Conservation (phyloP, 768 basidiomycete genomes). For the Rhizopogon sp. region DNA sequence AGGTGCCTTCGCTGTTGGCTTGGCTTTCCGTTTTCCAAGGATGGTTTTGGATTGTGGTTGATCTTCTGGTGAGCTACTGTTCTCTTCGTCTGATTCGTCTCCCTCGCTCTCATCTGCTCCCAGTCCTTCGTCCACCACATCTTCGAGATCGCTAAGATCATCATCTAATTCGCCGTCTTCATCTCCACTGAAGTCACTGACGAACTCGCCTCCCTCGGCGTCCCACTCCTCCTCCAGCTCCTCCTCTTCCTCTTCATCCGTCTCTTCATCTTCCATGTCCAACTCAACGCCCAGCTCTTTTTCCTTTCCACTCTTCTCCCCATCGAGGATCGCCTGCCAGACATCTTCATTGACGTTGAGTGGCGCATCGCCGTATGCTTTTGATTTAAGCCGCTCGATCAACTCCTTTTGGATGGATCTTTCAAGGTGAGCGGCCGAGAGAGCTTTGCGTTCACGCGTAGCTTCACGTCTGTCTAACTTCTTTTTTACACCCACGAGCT, state of each 20-base stretch:
- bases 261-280: constrained; percentile 50
- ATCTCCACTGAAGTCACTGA: constrained; percentile 51
- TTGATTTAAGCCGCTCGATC: constrained; percentile 90
- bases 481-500: constrained; percentile 93
- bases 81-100: constrained; percentile 35
- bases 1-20: constrained; percentile 33
- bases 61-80: constrained; percentile 33
- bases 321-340: constrained; percentile 88
- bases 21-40: constrained; percentile 68
- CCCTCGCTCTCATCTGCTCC: constrained; percentile 40
- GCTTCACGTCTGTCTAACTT: constrained; percentile 93
- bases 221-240: constrained; percentile 46
- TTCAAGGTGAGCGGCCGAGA: constrained; percentile 93
- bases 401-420: constrained; percentile 94
- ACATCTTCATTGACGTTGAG: constrained; percentile 97
- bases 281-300: constrained; percentile 36
- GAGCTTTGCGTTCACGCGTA: constrained; percentile 90
- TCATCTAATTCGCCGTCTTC: constrained; percentile 36
- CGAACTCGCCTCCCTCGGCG: constrained; percentile 47
- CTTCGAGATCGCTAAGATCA: constrained; percentile 62
- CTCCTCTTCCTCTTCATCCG: constrained; percentile 47
- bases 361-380: constrained; percentile 96
- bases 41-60: constrained; percentile 34
- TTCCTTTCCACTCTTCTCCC: constrained; percentile 52
- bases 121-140: constrained; percentile 39